Evolutionary conservation across 2,329 filamentous ascomycete species (phyloP).

Genomic region (Bipolaris sorokiniana): DNA sequence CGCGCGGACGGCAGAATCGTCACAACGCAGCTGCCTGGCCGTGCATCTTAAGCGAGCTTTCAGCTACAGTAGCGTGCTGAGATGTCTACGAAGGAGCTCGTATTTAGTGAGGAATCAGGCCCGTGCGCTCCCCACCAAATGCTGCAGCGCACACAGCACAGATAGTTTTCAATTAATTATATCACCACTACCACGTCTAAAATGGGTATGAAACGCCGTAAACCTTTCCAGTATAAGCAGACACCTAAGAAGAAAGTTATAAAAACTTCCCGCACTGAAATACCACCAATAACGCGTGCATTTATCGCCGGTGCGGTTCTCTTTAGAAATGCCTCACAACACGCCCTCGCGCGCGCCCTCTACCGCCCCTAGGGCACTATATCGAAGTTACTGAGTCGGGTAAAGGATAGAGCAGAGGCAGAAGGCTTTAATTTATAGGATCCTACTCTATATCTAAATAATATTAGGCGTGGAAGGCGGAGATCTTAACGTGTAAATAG

Average conservation of each 20-base stretch:
- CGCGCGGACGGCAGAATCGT: background rate
- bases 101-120: background rate
- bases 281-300: background rate
- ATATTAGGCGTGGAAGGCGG: too few species aligned
- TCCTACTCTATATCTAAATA: too few species aligned
- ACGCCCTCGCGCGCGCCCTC: too few species aligned
- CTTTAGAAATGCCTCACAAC: background rate
- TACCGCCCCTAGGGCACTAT: too few species aligned
- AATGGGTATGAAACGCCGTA: background rate
- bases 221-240: background rate
- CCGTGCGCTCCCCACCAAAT: background rate
- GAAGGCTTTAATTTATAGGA: too few species aligned
- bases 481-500: too few species aligned
- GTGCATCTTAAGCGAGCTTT: background rate
- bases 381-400: too few species aligned
- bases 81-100: background rate
- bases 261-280: background rate
- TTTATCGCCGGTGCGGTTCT: background rate
- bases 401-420: too few species aligned
- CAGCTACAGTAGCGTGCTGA: conserved; percentile 1
- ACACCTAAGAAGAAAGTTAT: background rate
- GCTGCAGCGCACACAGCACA: background rate
- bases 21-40: background rate
- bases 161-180: too few species aligned
- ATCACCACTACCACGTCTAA: background rate